These are phyloP conservation scores for Dryadomyces quercus-mongolicae DNA, from an alignment of 2,329 filamentous ascomycete species.

Conservation along the genomic window DNA sequence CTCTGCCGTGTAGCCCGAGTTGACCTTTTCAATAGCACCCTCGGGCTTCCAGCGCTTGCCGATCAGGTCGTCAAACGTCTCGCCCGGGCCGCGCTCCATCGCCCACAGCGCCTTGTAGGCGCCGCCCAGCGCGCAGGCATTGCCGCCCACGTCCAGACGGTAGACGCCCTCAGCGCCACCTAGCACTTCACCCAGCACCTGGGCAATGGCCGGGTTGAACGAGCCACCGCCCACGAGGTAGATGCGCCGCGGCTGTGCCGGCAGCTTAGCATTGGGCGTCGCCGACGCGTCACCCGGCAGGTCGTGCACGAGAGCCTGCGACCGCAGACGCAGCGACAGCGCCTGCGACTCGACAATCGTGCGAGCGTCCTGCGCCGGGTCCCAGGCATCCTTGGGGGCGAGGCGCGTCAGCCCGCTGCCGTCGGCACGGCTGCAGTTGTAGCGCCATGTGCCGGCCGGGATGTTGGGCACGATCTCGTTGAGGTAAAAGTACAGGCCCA, in stretches of 20 bases:
- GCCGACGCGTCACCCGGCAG: neutral
- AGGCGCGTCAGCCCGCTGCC: constrained; percentile 35
- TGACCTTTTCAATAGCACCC: constrained; percentile 70
- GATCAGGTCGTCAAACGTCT: constrained; percentile 84
- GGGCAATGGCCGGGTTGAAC: constrained; percentile 78
- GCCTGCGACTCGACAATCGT: constrained; percentile 91
- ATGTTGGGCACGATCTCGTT: constrained; percentile 95
- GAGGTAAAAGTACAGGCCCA: constrained; percentile 90
- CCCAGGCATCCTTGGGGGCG: constrained; percentile 1
- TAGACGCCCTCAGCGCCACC: constrained; percentile 85
- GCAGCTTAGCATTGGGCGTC: constrained; percentile 32
- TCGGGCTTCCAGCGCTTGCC: constrained; percentile 76
- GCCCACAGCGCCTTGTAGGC: constrained; percentile 97
- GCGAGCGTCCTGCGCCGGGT: constrained; percentile 57
- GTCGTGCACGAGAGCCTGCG: constrained; percentile 57
- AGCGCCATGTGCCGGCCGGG: constrained; percentile 75
- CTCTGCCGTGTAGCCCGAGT: constrained; percentile 64
- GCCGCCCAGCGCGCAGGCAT: constrained; percentile 85
- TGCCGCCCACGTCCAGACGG: constrained; percentile 85
- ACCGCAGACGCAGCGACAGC: constrained; percentile 78
- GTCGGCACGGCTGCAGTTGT: constrained; percentile 43
- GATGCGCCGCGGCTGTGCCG: constrained; percentile 74
- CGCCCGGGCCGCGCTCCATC: constrained; percentile 51
- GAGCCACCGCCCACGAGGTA: constrained; percentile 93
- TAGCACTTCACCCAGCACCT: constrained; percentile 75